Conservation (phyloP, 1,284 basidiomycete genomes). For the Ustilago curta region DNA sequence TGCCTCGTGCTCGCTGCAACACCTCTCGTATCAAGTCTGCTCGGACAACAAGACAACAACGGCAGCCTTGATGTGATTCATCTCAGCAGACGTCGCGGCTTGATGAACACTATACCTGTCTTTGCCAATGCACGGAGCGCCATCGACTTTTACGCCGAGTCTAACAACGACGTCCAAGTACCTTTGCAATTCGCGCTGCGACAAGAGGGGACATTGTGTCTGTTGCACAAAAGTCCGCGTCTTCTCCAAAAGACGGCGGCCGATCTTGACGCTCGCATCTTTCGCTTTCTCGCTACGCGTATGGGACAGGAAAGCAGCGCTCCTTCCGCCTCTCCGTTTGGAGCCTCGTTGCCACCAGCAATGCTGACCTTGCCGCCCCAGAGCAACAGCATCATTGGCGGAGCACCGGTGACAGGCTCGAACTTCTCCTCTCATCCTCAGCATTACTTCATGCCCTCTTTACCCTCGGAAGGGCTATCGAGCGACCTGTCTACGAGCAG, state of each 20-base stretch:
- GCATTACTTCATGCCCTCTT: conserved; percentile 2
- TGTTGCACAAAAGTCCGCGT: neutral
- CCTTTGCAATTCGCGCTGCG: conserved; percentile 3
- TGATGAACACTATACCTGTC: neutral
- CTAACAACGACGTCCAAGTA: neutral
- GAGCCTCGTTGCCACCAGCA: neutral
- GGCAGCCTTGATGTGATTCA: neutral
- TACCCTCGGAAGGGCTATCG: neutral
- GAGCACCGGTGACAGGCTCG: neutral
- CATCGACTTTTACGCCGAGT: neutral
- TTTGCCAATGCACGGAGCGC: neutral
- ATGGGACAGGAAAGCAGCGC: neutral
- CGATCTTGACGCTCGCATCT: neutral
- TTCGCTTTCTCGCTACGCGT: conserved; percentile 1
- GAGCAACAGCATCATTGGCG: neutral
- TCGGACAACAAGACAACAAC: neutral
- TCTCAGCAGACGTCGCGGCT: neutral
- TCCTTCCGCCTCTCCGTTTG: neutral
- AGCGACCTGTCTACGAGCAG: neutral
- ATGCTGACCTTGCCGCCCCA: neutral
- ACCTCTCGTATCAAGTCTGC: neutral
- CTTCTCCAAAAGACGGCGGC: neutral
- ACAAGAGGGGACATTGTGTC: neutral
- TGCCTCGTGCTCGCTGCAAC: neutral
- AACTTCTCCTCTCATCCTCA: neutral